Percentiles rank a stretch among this genome's conserved stretches.
Conservation (phyloP, 306 rosid genomes). For the Cicer cuneatum region DNA sequence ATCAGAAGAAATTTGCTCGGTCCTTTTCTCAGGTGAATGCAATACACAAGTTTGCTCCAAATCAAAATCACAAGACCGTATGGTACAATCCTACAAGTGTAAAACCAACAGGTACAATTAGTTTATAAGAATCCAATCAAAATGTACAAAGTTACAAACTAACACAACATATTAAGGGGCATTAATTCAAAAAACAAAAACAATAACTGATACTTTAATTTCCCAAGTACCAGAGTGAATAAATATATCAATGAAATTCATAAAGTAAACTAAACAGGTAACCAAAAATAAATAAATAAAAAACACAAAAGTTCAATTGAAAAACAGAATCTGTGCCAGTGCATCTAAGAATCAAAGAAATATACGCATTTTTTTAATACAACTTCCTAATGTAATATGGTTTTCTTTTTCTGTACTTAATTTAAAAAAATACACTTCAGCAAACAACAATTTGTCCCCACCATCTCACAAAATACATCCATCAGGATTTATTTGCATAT, state of each 20-base stretch:
- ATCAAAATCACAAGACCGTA: constrained; percentile 96
- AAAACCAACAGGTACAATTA: constrained; percentile 35
- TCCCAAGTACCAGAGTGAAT: background rate
- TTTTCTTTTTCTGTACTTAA: constrained; percentile 32
- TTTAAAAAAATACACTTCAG: constrained; percentile 16
- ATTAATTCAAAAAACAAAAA: constrained; percentile 21
- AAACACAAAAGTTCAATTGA: constrained; percentile 25
- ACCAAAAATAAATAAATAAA: background rate
- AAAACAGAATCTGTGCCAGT: background rate
- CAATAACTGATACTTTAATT: background rate
- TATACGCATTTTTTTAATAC: background rate
- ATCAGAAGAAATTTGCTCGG: constrained; percentile 81
- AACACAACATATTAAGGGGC: constrained; percentile 20
- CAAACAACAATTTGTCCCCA: constrained; percentile 15
- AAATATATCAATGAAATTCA: constrained; percentile 3
- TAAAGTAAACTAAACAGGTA: background rate
- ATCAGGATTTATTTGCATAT: constrained; percentile 26
- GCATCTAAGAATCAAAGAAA: constrained; percentile 16
- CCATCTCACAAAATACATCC: constrained; percentile 9
- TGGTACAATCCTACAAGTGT: constrained; percentile 86
- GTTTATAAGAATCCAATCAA: constrained; percentile 38
- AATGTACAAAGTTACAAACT: constrained; percentile 35
- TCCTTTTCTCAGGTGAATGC: constrained; percentile 94
- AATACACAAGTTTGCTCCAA: constrained; percentile 93
- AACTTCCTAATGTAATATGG: background rate